Evolutionary conservation across 2,329 filamentous ascomycete species (phyloP).

Genomic region (Lasiodiplodia gonubiensis): DNA sequence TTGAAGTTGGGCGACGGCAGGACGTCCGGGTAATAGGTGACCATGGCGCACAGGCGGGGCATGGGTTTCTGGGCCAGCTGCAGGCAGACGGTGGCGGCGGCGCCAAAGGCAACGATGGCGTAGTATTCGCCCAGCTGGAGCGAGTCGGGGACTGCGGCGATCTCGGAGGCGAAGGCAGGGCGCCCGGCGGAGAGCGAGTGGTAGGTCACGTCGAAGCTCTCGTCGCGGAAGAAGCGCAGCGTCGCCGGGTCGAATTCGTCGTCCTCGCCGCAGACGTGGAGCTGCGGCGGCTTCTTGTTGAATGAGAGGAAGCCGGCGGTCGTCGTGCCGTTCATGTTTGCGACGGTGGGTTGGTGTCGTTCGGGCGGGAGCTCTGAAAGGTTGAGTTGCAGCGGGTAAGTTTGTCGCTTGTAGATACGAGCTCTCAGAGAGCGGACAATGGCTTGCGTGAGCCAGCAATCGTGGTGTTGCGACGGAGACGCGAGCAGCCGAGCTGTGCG

Average conservation of each 20-base stretch:
- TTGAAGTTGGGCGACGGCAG: conserved; percentile 46
- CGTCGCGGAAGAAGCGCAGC: conserved; percentile 32
- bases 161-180: conserved; percentile 38
- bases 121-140: conserved; percentile 47
- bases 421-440: not conserved
- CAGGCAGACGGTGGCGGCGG: conserved; percentile 49
- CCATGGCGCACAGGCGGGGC: conserved; percentile 47
- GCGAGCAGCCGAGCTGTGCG: not conserved
- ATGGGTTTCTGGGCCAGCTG: conserved; percentile 49
- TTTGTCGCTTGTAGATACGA: not conserved
- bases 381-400: not conserved
- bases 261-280: conserved; percentile 49
- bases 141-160: conserved; percentile 47
- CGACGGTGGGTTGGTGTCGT: not conserved
- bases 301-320: conserved; percentile 43
- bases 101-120: conserved; percentile 48
- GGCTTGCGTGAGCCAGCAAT: not conserved
- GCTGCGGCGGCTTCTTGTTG: conserved; percentile 43
- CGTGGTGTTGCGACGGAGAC: not conserved
- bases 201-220: conserved; percentile 49
- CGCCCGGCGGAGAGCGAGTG: conserved; percentile 39
- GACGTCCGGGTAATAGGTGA: conserved; percentile 51
- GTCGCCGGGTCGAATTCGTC: conserved; percentile 46
- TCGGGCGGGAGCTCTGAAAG: not conserved
- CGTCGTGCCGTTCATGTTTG: conserved; percentile 9